These are phyloP conservation scores for Thalia dealbata DNA, from an alignment of 176 grass and related monocot genomes.

Conservation along the genomic window DNA sequence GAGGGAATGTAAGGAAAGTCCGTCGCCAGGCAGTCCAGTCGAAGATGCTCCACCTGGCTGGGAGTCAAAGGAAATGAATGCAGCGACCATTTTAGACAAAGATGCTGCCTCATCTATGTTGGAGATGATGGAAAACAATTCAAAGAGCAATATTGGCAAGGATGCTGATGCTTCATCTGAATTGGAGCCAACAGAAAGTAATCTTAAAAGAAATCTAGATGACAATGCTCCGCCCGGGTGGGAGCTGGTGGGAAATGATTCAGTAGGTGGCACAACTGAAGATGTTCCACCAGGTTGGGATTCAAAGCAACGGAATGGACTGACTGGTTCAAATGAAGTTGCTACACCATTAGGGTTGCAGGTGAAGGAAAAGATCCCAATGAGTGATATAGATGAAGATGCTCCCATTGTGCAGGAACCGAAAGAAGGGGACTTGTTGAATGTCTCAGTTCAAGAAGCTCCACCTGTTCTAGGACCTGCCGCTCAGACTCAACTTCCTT, in stretches of 20 bases:
- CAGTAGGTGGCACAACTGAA: background rate
- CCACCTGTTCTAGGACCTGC: background rate
- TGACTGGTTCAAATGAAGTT: background rate
- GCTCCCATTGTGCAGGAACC: background rate
- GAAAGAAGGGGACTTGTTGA: background rate
- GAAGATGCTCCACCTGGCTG: background rate
- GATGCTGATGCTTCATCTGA: background rate
- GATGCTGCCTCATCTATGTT: background rate
- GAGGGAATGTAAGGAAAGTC: background rate
- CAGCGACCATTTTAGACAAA: too few relatives aligned
- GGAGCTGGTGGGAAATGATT: background rate
- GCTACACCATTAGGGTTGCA: background rate
- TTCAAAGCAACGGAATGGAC: background rate
- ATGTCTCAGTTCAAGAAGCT: background rate
- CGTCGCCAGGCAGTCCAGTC: too few relatives aligned
- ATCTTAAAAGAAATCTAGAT: too few relatives aligned
- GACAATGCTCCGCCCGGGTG: background rate
- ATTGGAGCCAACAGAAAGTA: background rate
- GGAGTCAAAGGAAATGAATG: background rate
- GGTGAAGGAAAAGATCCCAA: background rate
- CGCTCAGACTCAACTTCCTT: background rate
- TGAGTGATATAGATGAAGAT: background rate
- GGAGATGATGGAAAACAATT: background rate
- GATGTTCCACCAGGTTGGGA: constrained; percentile 3
- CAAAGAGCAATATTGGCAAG: background rate